A percentile compares a stretch with the other conserved stretches of the same genome.
These are phyloP conservation scores for Plenodomus lindquistii DNA, from an alignment of 2,329 filamentous ascomycete species.

Conservation along the genomic window DNA sequence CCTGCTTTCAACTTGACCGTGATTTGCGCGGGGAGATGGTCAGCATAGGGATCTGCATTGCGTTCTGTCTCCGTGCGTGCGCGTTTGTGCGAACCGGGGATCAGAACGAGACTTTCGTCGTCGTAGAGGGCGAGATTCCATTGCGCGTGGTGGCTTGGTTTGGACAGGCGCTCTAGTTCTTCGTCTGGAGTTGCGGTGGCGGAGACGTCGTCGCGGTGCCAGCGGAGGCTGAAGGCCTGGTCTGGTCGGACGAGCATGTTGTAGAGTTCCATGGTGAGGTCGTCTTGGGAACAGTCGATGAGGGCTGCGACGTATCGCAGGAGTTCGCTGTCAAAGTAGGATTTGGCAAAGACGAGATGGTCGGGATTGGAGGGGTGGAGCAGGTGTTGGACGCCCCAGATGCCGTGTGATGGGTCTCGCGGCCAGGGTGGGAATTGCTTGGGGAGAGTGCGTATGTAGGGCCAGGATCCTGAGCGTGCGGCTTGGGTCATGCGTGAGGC, in stretches of 20 bases:
- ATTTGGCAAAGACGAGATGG: conserved; percentile 63
- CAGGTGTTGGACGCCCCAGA: conserved; percentile 89
- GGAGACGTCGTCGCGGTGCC: conserved; percentile 84
- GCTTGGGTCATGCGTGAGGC: conserved; percentile 61
- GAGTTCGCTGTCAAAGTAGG: conserved; percentile 73
- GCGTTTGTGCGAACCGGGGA: conserved; percentile 75
- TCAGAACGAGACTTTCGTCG: conserved; percentile 71
- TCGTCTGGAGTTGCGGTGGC: conserved; percentile 67
- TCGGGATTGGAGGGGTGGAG: conserved; percentile 72
- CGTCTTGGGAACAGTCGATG: conserved; percentile 56
- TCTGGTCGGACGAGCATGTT: conserved; percentile 81
- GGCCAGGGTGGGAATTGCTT: conserved; percentile 92
- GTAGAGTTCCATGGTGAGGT: conserved; percentile 83
- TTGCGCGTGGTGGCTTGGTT: conserved; percentile 74
- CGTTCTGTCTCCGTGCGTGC: conserved; percentile 73
- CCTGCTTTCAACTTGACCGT: conserved; percentile 70
- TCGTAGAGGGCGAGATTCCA: conserved; percentile 84
- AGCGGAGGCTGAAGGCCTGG: conserved; percentile 71
- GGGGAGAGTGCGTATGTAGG: conserved; percentile 78
- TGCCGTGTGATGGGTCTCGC: conserved; percentile 63
- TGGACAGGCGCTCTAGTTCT: conserved; percentile 64
- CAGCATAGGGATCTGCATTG: conserved; percentile 66
- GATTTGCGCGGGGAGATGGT: conserved; percentile 64
- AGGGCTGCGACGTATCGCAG: conserved; percentile 67
- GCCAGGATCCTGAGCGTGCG: conserved; percentile 75